These are phyloP conservation scores for Fraxinus albicans DNA, from an alignment of 305 asterid species.

Conservation along the genomic window DNA sequence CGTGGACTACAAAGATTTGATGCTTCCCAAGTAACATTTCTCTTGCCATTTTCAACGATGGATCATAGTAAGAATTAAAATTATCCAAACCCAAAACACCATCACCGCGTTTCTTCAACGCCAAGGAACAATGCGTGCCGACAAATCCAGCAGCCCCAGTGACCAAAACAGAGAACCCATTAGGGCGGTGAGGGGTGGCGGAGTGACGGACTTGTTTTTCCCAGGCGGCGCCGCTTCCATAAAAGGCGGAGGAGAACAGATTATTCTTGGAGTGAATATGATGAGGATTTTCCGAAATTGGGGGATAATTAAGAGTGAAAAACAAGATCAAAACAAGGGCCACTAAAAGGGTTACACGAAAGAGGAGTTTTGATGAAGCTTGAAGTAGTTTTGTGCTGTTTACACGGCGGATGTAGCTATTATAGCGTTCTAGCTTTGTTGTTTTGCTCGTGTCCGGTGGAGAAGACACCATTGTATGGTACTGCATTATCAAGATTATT, in stretches of 20 bases:
- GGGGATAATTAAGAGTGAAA: slow-evolving; percentile 74
- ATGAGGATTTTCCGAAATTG: slow-evolving; percentile 35
- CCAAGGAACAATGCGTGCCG: slow-evolving; percentile 75
- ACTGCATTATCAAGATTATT: slow-evolving; percentile 37
- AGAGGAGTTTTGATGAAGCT: slow-evolving; percentile 83
- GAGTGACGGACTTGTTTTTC: slow-evolving; percentile 83
- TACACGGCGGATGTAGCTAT: slow-evolving; percentile 76
- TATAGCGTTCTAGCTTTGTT: slow-evolving; percentile 75
- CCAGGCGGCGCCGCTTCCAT: slow-evolving; percentile 68
- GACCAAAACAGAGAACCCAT: slow-evolving; percentile 73
- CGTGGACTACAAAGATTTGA: slow-evolving; percentile 63
- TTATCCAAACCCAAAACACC: slow-evolving; percentile 83
- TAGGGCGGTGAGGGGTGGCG: slow-evolving; percentile 70
- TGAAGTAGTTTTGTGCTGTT: slow-evolving; percentile 76
- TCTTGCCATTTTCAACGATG: slow-evolving; percentile 60
- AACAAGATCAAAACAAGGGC: slow-evolving; percentile 71
- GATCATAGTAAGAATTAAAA: slow-evolving; percentile 84
- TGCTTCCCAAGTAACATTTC: slow-evolving; percentile 46
- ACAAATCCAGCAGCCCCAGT: slow-evolving; percentile 92
- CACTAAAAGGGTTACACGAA: slow-evolving; percentile 70
- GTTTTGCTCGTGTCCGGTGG: slow-evolving; percentile 62
- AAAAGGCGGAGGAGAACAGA: slow-evolving; percentile 69
- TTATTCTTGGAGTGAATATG: slow-evolving; percentile 49
- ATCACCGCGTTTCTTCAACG: slow-evolving; percentile 79
- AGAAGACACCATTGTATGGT: slow-evolving; percentile 43